Evolutionary conservation across 2,329 filamentous ascomycete species (phyloP), one percentile per base, ranked within the genome.

Genomic region (Cryphonectria parasitica): DNA sequence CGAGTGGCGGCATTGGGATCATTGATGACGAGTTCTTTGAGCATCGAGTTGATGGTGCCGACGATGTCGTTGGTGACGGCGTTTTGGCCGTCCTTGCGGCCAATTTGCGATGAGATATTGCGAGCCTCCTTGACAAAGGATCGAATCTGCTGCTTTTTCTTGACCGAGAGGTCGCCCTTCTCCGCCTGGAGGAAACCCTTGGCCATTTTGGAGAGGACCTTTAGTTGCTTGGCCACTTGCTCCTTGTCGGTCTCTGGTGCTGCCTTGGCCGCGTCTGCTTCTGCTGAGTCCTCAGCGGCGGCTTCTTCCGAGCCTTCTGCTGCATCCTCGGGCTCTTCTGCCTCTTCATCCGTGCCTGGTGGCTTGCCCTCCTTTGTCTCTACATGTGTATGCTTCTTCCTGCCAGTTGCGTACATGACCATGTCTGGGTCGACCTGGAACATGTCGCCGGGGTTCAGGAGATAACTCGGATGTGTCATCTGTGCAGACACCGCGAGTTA

Each of bases 371-470:
- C 61, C 22, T n/a, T 31, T 67, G 73, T 15, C 41, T 54, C 60
- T 5, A 54, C 39, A 31, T 31, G 58, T 66, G n/a, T 67, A 61
- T 60, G 81, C 81, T 94, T 96, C 64, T 88, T 87, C 36, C 88
- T 86, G 71, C 96, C 96, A 0, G 95, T 97, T 45, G 93, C 95
- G 77, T 88, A 95, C 81, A 99, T 87, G 69, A 99, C 96, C 76
- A 91, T 90, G 54, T 97, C 93, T 49, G 92, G 87, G 28, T 98
- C 92, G 76, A 99, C 95, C 80, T 97, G 94, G 86, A 99, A 99
- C 90, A 99, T 93, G 80, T 99, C 96, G 75, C 96, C 96, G 2
- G 96, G 97, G 81, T 99, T 99, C 54, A 99, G 88, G 74, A 94
- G 90, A 81, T 99, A 99, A 69, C 94, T 92, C 11, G 96, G 95